Evolutionary conservation across 176 grass and related monocot genomes (phyloP).

Genomic region (Elaeis guineensis): DNA sequence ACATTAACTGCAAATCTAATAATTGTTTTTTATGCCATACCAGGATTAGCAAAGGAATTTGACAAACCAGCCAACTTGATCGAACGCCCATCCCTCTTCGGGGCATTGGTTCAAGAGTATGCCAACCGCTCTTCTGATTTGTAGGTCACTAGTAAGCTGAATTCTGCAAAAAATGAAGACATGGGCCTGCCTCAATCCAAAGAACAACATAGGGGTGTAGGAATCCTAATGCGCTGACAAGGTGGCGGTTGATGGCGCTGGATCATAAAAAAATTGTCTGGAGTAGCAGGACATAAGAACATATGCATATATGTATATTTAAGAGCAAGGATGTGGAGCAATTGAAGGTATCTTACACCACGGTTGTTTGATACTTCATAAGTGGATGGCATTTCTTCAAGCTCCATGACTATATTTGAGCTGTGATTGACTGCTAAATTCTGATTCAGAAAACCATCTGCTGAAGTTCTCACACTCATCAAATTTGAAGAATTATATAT

Average conservation of each 20-base stretch:
- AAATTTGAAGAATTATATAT: too few relatives aligned
- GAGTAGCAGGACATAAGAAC: background rate
- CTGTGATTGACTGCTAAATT: too few relatives aligned
- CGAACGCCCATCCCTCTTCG: slow-evolving; percentile 76
- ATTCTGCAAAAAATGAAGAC: background rate
- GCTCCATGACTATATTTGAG: too few relatives aligned
- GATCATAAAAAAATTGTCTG: too few relatives aligned
- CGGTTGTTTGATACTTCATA: too few relatives aligned
- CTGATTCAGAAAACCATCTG: too few relatives aligned
- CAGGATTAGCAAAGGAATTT: slow-evolving; percentile 88
- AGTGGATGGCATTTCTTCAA: too few relatives aligned
- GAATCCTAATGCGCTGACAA: background rate
- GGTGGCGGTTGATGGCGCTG: too few relatives aligned
- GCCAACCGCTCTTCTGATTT: slow-evolving; percentile 70
- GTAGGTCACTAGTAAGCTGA: slow-evolving; percentile 10
- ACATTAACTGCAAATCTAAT: background rate
- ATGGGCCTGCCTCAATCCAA: background rate
- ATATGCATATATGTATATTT: background rate
- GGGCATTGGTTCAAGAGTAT: slow-evolving; percentile 90
- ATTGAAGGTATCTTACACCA: too few relatives aligned
- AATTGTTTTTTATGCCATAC: background rate
- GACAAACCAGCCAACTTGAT: slow-evolving; percentile 65
- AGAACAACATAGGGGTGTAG: background rate
- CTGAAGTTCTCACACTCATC: too few relatives aligned
- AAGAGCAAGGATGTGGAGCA: too few relatives aligned